These are phyloP conservation scores for Colletotrichum nymphaeae DNA, from an alignment of 2,329 filamentous ascomycete genomes.

Conservation along the genomic window DNA sequence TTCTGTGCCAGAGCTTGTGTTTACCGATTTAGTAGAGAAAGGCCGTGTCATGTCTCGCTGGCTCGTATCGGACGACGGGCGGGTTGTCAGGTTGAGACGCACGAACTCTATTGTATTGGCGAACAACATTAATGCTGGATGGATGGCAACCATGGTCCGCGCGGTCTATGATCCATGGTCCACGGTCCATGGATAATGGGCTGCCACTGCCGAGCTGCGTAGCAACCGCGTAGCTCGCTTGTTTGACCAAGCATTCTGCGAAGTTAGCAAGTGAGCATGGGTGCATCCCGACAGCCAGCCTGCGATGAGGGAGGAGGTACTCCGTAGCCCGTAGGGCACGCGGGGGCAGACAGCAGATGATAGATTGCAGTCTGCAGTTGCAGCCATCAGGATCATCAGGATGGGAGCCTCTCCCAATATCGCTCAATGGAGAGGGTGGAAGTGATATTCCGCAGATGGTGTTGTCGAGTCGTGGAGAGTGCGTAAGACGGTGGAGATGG, in stretches of 20 bases:
- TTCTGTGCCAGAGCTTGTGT: neutral
- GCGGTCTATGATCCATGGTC: too few relatives aligned
- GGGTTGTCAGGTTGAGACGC: conserved; percentile 32
- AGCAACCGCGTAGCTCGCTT: neutral
- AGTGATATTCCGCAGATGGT: neutral
- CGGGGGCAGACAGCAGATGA: neutral
- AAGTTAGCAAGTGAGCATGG: neutral
- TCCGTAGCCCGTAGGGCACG: neutral
- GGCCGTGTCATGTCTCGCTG: conserved; percentile 20
- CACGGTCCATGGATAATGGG: neutral
- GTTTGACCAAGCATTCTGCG: neutral
- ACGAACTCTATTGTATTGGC: conserved; percentile 19
- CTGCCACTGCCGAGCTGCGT: neutral
- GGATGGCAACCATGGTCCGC: too few relatives aligned
- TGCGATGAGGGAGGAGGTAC: neutral
- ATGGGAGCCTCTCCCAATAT: neutral
- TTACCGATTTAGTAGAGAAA: conserved; percentile 3
- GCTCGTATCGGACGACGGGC: conserved; percentile 30
- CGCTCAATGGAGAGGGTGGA: too few relatives aligned
- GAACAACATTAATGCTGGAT: neutral
- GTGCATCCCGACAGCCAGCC: neutral
- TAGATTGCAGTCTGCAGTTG: neutral
- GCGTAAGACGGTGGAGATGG: neutral
- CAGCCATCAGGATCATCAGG: neutral
- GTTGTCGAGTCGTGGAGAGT: neutral